These are phyloP conservation scores for Stenogyne calaminthoides DNA, from an alignment of 305 asterid species.

Conservation along the genomic window DNA sequence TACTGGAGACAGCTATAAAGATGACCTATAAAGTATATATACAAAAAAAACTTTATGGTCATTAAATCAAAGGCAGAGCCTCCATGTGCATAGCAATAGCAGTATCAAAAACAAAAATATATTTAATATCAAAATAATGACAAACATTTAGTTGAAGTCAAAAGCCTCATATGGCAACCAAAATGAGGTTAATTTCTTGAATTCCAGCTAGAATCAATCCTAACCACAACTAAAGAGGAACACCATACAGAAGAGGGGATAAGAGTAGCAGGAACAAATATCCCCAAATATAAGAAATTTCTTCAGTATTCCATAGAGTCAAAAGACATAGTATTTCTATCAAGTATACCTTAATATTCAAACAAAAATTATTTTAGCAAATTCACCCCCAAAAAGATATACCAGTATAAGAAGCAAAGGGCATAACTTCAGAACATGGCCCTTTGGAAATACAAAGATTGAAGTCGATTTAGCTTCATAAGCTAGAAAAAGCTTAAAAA, in stretches of 20 bases:
- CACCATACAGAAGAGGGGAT: not conserved
- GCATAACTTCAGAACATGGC: not conserved
- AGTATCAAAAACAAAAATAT: not conserved
- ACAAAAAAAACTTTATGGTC: not conserved
- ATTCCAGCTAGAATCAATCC: not conserved
- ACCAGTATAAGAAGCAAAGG: not conserved
- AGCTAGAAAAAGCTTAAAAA: not conserved
- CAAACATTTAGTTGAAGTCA: not conserved
- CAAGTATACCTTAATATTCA: not conserved
- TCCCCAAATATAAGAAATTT: not conserved
- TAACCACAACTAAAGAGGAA: not conserved
- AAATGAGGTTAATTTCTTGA: not conserved
- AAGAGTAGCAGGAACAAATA: not conserved
- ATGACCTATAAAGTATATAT: not conserved
- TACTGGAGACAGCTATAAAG: not conserved
- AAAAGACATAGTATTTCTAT: not conserved
- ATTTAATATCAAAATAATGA: not conserved
- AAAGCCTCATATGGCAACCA: not conserved
- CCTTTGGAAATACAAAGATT: not conserved
- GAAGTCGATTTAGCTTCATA: constrained; percentile 9
- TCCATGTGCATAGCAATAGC: constrained; percentile 6
- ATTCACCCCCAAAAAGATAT: not conserved
- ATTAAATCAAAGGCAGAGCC: not conserved
- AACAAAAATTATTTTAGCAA: not conserved
- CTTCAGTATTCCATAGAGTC: not conserved